phyloP scores from a whole-genome alignment of 257 asterid genomes.

The Orobanche coerulescens region DNA sequence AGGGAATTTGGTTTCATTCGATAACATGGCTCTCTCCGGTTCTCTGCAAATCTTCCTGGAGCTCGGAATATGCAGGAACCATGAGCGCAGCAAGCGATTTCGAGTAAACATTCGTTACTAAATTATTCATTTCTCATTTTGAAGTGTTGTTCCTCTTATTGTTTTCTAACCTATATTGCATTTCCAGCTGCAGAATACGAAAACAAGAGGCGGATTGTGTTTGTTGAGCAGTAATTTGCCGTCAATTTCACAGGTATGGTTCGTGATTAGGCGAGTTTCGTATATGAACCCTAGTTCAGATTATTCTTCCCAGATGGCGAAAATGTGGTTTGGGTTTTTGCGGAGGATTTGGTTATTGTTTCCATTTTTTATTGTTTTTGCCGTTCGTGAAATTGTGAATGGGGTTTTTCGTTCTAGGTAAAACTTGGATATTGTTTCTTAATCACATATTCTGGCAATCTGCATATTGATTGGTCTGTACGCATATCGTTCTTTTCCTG shows the following conservation, averaged over 20 bases:
- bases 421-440: background rate
- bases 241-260: constrained; percentile 45
- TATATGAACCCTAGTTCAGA: constrained; percentile 12
- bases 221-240: constrained; percentile 31
- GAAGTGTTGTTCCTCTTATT: background rate
- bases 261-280: constrained; percentile 14
- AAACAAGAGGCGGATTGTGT: constrained; percentile 32
- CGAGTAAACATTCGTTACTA: constrained; percentile 25
- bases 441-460: background rate
- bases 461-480: background rate
- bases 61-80: constrained; percentile 55
- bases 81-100: constrained; percentile 32
- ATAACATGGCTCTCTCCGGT: constrained; percentile 49
- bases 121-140: background rate
- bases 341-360: constrained; percentile 5
- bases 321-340: constrained; percentile 1
- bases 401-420: background rate
- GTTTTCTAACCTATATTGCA: background rate
- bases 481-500: background rate
- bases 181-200: constrained; percentile 38
- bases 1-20: constrained; percentile 21
- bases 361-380: background rate
- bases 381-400: background rate
- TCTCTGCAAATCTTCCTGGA: constrained; percentile 64
- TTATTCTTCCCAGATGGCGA: constrained; percentile 4